Percentiles rank a stretch among this genome's conserved stretches.
Evolutionary conservation across 108 stramenopile species (phyloP).

Genomic region (Nannochloropsis gaditana): DNA sequence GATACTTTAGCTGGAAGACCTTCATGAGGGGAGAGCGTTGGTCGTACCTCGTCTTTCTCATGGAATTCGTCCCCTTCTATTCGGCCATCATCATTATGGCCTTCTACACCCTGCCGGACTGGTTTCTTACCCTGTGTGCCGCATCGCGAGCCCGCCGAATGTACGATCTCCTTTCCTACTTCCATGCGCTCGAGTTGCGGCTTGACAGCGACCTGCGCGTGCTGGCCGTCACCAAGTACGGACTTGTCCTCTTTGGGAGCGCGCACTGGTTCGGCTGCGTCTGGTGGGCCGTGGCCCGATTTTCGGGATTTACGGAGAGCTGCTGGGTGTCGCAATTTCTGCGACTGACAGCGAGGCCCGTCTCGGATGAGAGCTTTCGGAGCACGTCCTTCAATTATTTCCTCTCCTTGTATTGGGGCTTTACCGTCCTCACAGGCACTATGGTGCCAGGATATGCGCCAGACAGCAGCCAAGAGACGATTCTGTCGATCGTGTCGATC

Average conservation of each 20-base stretch:
- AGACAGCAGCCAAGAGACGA: neutral
- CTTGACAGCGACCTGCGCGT: neutral
- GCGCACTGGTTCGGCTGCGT: slow-evolving; percentile 16
- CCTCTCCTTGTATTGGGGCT: neutral
- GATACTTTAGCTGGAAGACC: neutral
- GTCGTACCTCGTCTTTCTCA: neutral
- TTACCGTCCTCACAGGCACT: neutral
- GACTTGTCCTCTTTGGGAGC: slow-evolving; percentile 6
- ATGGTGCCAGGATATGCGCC: slow-evolving; percentile 1
- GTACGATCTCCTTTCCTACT: slow-evolving; percentile 11
- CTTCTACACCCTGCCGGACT: neutral
- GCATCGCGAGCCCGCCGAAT: neutral
- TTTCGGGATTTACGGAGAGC: neutral
- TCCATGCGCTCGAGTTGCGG: neutral
- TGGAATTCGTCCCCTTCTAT: slow-evolving; percentile 4
- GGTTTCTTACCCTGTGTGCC: neutral
- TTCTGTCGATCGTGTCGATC: slow-evolving; percentile 2
- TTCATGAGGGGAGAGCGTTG: neutral
- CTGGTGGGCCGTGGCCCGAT: neutral
- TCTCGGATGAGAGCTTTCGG: neutral
- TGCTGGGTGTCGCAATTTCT: neutral
- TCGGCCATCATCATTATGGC: neutral
- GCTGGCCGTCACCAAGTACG: slow-evolving; percentile 3
- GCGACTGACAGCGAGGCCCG: neutral
- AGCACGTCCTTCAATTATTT: neutral